phyloP scores from a whole-genome alignment of 1,284 basidiomycete species.

The Coniophora puteana region DNA sequence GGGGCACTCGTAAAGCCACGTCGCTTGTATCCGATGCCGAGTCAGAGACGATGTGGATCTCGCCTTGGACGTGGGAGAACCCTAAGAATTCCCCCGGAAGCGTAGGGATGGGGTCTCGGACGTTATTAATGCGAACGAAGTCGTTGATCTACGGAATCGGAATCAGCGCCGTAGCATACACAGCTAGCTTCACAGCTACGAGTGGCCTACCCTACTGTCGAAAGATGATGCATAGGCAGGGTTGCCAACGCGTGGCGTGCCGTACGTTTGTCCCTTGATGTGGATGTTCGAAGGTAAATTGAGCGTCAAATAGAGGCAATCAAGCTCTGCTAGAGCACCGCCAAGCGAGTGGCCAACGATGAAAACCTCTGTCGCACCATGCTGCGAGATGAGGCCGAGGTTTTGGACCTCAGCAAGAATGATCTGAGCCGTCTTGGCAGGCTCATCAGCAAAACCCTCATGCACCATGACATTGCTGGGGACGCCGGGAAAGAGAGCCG shows the following conservation, averaged over 20 bases:
- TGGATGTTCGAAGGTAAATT: slow-evolving; percentile 38
- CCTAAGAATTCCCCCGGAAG: slow-evolving; percentile 40
- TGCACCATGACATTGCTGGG: slow-evolving; percentile 25
- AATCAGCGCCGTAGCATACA: neutral
- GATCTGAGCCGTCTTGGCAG: slow-evolving; percentile 30
- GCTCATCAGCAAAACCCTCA: slow-evolving; percentile 31
- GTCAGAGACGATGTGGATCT: slow-evolving; percentile 35
- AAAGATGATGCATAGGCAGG: slow-evolving; percentile 26
- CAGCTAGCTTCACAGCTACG: slow-evolving; percentile 1
- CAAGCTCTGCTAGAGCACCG: slow-evolving; percentile 52
- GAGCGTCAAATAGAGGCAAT: slow-evolving; percentile 45
- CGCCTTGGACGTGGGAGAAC: slow-evolving; percentile 38
- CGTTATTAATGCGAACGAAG: slow-evolving; percentile 46
- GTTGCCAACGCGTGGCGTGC: slow-evolving; percentile 41
- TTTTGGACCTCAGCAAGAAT: slow-evolving; percentile 37
- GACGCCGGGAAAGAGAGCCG: slow-evolving; percentile 33
- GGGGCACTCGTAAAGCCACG: slow-evolving; percentile 11
- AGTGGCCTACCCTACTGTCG: slow-evolving; percentile 23
- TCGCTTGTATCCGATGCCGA: slow-evolving; percentile 33
- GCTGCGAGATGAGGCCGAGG: slow-evolving; percentile 27
- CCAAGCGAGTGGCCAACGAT: slow-evolving; percentile 51
- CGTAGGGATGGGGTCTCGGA: slow-evolving; percentile 42
- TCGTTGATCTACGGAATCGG: slow-evolving; percentile 31
- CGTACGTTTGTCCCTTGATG: slow-evolving; percentile 46
- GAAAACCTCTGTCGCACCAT: slow-evolving; percentile 21